These are phyloP conservation scores for Tephrocybe rancida DNA, from an alignment of 768 basidiomycete species.

Conservation along the genomic window DNA sequence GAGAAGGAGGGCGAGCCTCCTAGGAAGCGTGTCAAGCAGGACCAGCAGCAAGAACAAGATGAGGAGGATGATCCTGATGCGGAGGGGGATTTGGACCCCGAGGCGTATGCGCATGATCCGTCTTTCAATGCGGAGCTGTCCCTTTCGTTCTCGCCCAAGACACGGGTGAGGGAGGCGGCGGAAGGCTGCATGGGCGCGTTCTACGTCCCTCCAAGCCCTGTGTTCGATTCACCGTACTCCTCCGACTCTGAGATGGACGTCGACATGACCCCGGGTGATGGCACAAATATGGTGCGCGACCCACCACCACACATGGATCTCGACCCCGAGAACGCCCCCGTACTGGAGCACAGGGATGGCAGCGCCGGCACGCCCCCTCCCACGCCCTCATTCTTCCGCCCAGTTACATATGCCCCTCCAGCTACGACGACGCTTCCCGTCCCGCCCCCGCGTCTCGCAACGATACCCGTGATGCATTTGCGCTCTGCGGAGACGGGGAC, in stretches of 20 bases:
- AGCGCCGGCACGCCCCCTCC: too few species aligned
- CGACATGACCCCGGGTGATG: not conserved
- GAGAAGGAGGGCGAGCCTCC: too few species aligned
- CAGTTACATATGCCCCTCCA: too few species aligned
- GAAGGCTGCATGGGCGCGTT: slow-evolving; percentile 25
- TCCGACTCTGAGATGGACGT: not conserved
- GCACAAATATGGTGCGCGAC: not conserved
- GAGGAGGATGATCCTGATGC: slow-evolving; percentile 30
- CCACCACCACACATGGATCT: not conserved
- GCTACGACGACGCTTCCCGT: slow-evolving; percentile 27
- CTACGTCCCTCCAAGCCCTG: too few species aligned
- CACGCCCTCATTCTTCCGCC: too few species aligned
- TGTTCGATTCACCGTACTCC: too few species aligned
- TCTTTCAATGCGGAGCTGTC: slow-evolving; percentile 40
- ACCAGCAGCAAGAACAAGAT: slow-evolving; percentile 9
- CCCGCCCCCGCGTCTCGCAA: slow-evolving; percentile 35
- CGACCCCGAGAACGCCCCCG: not conserved
- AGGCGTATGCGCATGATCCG: slow-evolving; percentile 34
- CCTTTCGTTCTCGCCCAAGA: slow-evolving; percentile 15
- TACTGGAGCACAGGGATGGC: not conserved
- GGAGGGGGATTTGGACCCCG: slow-evolving; percentile 35
- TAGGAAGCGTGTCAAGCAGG: too few species aligned
- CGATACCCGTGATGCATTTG: slow-evolving; percentile 30
- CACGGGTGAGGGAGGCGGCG: not conserved
- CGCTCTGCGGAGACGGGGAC: slow-evolving; percentile 27